These are phyloP conservation scores for Cladosporium austrohemisphaericum DNA, from an alignment of 2,329 filamentous ascomycete species.

Conservation along the genomic window DNA sequence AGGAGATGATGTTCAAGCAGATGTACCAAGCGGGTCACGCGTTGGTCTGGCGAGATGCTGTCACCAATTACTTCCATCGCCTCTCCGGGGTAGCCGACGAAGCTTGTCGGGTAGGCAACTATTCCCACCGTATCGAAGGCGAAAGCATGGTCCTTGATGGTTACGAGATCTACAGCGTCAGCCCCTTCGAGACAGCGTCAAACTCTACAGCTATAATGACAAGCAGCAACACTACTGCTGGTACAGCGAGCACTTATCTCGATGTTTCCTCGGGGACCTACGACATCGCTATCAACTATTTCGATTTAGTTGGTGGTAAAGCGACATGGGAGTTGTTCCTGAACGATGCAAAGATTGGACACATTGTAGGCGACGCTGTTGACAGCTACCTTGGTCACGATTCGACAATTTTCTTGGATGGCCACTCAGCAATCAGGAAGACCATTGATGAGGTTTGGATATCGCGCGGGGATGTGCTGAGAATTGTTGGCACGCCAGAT, in stretches of 20 bases:
- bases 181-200: slow-evolving; percentile 59
- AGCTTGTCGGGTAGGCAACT: slow-evolving; percentile 53
- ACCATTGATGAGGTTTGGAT: slow-evolving; percentile 54
- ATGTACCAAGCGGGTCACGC: slow-evolving; percentile 66
- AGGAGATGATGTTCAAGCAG: slow-evolving; percentile 56
- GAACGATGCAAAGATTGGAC: slow-evolving; percentile 50
- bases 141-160: slow-evolving; percentile 60
- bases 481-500: slow-evolving; percentile 55
- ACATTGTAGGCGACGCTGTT: slow-evolving; percentile 52
- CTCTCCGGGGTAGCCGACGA: slow-evolving; percentile 59
- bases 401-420: slow-evolving; percentile 58
- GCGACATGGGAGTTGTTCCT: slow-evolving; percentile 55
- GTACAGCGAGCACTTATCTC: slow-evolving; percentile 48
- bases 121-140: slow-evolving; percentile 64
- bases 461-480: slow-evolving; percentile 50
- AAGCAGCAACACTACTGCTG: slow-evolving; percentile 47
- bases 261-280: slow-evolving; percentile 53
- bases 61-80: slow-evolving; percentile 62
- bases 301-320: slow-evolving; percentile 56
- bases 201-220: slow-evolving; percentile 55
- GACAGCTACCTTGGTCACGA: slow-evolving; percentile 48
- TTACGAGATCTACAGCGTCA: slow-evolving; percentile 53
- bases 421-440: slow-evolving; percentile 60
- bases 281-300: slow-evolving; percentile 64
- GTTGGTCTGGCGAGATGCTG: slow-evolving; percentile 67